phyloP scores from a whole-genome alignment of 2,329 filamentous ascomycete genomes.

The Alternaria consortialis region DNA sequence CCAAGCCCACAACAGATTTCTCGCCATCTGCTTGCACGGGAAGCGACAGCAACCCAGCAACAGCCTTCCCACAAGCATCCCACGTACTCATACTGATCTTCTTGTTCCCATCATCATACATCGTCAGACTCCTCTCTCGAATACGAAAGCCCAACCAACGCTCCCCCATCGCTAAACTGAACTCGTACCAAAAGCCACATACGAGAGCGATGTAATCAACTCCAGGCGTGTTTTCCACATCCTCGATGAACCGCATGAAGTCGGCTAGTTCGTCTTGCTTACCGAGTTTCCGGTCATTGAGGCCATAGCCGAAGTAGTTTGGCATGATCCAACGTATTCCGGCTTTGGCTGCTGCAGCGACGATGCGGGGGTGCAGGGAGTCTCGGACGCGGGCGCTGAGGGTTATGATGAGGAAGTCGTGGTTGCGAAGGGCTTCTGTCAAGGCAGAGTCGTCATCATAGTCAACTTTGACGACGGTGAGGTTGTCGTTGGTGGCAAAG shows the following conservation, averaged over 20 bases:
- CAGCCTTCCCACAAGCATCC: constrained; percentile 43
- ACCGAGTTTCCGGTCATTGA: too few species aligned
- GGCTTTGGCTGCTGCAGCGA: too few species aligned
- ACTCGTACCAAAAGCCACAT: constrained; percentile 53
- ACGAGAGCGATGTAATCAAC: constrained; percentile 17
- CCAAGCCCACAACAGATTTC: constrained; percentile 8
- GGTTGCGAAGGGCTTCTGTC: too few species aligned
- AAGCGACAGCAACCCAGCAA: constrained; percentile 60
- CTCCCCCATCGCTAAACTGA: constrained; percentile 40
- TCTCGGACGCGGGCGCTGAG: too few species aligned
- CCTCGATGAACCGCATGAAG: constrained; percentile 5
- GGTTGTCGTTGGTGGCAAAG: too few species aligned
- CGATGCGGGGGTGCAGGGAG: too few species aligned
- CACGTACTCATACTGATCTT: constrained; percentile 63
- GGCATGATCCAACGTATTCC: too few species aligned
- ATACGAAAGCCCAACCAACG: constrained; percentile 52
- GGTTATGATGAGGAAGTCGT: too few species aligned
- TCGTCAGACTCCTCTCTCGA: constrained; percentile 35
- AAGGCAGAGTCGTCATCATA: too few species aligned
- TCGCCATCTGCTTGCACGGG: constrained; percentile 44
- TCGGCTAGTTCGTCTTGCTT: too few species aligned
- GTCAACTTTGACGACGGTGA: too few species aligned
- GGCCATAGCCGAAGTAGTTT: too few species aligned
- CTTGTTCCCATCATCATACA: constrained; percentile 45
- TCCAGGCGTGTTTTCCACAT: constrained; percentile 13